Evolutionary conservation across 2,329 filamentous ascomycete genomes (phyloP).

Genomic region (Fusarium sp.): DNA sequence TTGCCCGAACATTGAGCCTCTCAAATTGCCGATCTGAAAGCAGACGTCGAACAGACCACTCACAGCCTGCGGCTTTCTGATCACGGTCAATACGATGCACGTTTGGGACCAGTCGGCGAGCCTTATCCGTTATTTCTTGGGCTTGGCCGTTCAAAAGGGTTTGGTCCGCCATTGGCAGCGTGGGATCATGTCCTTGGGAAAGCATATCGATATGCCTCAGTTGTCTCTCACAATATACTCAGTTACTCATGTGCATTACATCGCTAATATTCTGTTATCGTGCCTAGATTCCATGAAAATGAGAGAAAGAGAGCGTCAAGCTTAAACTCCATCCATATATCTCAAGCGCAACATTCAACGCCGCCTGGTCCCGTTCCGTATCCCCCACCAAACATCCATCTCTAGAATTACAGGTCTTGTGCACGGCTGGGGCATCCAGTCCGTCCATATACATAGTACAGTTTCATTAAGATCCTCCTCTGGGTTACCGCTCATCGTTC

Average conservation of each 20-base stretch:
- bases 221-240: neutral
- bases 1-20: neutral
- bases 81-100: neutral
- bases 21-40: neutral
- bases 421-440: neutral
- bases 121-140: neutral
- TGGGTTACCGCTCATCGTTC: constrained; percentile 3
- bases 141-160: neutral
- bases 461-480: constrained; percentile 1
- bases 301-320: neutral
- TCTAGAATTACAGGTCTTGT: constrained; percentile 8
- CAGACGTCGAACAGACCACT: neutral
- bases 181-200: neutral
- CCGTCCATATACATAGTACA: neutral
- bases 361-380: constrained; percentile 18
- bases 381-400: constrained; percentile 22
- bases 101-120: neutral
- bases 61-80: neutral
- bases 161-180: neutral
- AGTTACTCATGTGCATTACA: neutral
- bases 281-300: constrained; percentile 12
- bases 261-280: neutral
- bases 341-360: constrained; percentile 25
- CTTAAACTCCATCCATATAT: constrained; percentile 28
- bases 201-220: neutral